Base-by-base conservation (phyloP, 2,329 filamentous ascomycete genomes). In the Pseudogymnoascus sp. region DNA sequence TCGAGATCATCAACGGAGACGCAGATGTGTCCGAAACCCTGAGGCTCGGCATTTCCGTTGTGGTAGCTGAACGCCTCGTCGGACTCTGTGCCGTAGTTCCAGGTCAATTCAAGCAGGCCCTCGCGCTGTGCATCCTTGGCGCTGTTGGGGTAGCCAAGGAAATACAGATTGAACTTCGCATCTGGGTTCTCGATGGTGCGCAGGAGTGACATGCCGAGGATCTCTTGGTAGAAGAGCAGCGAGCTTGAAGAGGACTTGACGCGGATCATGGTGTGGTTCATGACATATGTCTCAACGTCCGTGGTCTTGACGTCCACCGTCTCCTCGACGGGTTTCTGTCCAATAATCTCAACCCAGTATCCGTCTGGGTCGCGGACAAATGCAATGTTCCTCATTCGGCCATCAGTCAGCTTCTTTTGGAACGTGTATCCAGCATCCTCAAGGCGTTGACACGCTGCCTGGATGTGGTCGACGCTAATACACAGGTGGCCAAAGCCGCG, bases 231-330 rank as follows among this genome's bases (percentile, higher is more conserved):
- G 73, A 89, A 92, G 70, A 84, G 83, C 70, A 92, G 78, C 17
- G 85, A 89, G 73, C 83, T 84, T 71, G 89, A 80, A 29, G 80
- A 79, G 67, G 89, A 84, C 78, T 96, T 97, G 76, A 97, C 88
- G 24, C 93, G 89, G 68, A 97, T 83, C 92, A 97, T 97, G 62
- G 88, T 91, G 77, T 92, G 89, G 76, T 92, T 91, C 80, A 86
- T 84, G 66, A 87, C 85, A 74, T 96, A 97, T 26, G 84, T 88
- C 21, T 74, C 73, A 0, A 84, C 76, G 66, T 96, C 87, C 0
- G 92, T 96, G 61, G 84, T 81, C 62, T 82, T 85, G 62, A 88
- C 76, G 57, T 80, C 77, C 71, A 90, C 88, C 1, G 87, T 89
- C 74, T 89, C 81, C 66, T 90, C 86, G 3, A 90, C 72, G 58